Percentiles rank a stretch among this genome's conserved stretches.
Conservation (phyloP, 2,329 filamentous ascomycete species). For the Monosporascus sp. region DNA sequence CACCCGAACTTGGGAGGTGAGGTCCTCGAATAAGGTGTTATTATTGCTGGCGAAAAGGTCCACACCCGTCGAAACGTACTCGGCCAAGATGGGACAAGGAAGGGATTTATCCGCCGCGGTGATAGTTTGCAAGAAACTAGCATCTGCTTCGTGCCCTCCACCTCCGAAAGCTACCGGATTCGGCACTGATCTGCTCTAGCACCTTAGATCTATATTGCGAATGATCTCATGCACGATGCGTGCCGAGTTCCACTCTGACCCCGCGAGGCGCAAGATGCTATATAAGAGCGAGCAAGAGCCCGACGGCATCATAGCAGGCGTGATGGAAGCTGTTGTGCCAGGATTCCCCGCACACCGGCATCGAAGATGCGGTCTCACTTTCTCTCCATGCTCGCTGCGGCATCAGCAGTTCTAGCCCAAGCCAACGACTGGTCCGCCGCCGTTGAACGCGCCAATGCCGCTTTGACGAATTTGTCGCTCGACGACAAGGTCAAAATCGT, state of each 20-base stretch:
- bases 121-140: slow-evolving; percentile 14
- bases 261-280: neutral
- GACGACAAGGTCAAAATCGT: slow-evolving; percentile 76
- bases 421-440: slow-evolving; percentile 56
- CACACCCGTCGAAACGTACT: too few species aligned
- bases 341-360: neutral
- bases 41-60: neutral
- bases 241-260: neutral
- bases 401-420: slow-evolving; percentile 4
- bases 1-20: neutral
- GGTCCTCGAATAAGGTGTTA: neutral
- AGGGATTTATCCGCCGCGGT: slow-evolving; percentile 17
- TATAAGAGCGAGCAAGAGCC: neutral
- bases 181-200: neutral
- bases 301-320: neutral
- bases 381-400: slow-evolving; percentile 6
- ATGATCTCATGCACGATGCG: neutral
- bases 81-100: slow-evolving; percentile 19
- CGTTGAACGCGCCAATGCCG: slow-evolving; percentile 62
- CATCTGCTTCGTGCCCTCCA: slow-evolving; percentile 18
- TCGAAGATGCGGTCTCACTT: neutral
- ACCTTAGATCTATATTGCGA: neutral
- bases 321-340: neutral
- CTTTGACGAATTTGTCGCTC: slow-evolving; percentile 66
- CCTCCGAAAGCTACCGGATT: slow-evolving; percentile 14